phyloP scores from a whole-genome alignment of 2,329 filamentous ascomycete genomes.

The Fusarium redolens region DNA sequence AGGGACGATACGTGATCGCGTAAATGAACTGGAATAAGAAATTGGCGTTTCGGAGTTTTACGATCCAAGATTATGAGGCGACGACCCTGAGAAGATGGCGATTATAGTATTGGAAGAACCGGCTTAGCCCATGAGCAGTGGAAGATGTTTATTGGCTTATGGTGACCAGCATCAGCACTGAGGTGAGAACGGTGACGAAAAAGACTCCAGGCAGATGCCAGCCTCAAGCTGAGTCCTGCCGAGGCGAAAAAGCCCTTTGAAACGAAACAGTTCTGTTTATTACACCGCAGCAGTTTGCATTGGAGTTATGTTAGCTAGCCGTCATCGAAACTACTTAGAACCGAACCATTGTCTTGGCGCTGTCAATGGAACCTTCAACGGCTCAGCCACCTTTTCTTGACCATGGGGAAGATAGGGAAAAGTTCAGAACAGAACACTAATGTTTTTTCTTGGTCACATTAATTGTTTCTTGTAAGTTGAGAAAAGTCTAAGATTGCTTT shows the following conservation, averaged over 20 bases:
- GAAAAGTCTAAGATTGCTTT: neutral
- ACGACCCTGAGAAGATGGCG: constrained; percentile 8
- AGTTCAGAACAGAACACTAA: neutral
- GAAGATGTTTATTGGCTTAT: constrained; percentile 31
- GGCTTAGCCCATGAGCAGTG: constrained; percentile 3
- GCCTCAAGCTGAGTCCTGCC: neutral
- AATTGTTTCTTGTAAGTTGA: neutral
- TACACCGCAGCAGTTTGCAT: neutral
- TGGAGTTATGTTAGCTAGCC: neutral
- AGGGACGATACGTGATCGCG: neutral
- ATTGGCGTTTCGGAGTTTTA: constrained; percentile 44
- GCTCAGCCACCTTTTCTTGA: constrained; percentile 23
- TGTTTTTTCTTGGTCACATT: neutral
- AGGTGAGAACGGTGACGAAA: neutral
- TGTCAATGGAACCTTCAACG: constrained; percentile 9
- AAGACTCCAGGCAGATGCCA: constrained; percentile 7
- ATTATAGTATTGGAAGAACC: constrained; percentile 13
- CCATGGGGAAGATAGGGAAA: neutral
- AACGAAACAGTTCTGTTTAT: neutral
- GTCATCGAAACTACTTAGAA: constrained; percentile 9
- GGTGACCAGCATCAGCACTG: constrained; percentile 22
- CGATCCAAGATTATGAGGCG: constrained; percentile 17
- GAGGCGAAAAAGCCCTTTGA: neutral
- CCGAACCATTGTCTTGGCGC: constrained; percentile 20
- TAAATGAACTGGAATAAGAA: neutral